These are phyloP conservation scores for Malus hybrid DNA, from an alignment of 331 rosid genomes.

Conservation along the genomic window DNA sequence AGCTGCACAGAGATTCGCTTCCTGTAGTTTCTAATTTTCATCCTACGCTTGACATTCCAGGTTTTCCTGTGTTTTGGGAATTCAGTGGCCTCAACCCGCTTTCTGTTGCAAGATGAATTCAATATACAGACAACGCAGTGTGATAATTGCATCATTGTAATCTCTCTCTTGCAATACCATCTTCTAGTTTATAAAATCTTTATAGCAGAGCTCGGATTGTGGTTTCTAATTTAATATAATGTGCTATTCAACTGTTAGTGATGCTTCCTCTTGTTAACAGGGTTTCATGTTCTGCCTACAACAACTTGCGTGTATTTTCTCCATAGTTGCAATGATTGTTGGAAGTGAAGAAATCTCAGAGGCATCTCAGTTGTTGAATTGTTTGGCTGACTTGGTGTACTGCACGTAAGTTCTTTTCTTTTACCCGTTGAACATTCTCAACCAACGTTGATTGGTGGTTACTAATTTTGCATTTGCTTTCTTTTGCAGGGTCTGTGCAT, in stretches of 20 bases:
- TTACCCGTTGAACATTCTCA: constrained; percentile 11
- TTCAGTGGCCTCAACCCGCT: constrained; percentile 98
- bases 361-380: constrained; percentile 80
- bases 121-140: constrained; percentile 91
- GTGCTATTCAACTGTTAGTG: not conserved
- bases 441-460: not conserved
- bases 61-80: constrained; percentile 86
- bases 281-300: constrained; percentile 90
- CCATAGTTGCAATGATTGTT: constrained; percentile 83
- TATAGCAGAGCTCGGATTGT: not conserved
- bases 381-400: constrained; percentile 79
- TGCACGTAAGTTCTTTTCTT: constrained; percentile 67
- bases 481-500: constrained; percentile 81
- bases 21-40: not conserved
- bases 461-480: constrained; percentile 18
- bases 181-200: not conserved
- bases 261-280: constrained; percentile 28
- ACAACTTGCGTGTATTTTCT: constrained; percentile 93
- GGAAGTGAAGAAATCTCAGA: constrained; percentile 78
- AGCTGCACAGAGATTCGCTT: not conserved
- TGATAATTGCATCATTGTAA: constrained; percentile 96
- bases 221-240: not conserved
- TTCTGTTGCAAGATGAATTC: constrained; percentile 92
- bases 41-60: constrained; percentile 29
- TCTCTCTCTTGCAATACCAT: constrained; percentile 1